These are phyloP conservation scores for Irpex lacteus DNA, from an alignment of 1,284 basidiomycete genomes.

Conservation along the genomic window DNA sequence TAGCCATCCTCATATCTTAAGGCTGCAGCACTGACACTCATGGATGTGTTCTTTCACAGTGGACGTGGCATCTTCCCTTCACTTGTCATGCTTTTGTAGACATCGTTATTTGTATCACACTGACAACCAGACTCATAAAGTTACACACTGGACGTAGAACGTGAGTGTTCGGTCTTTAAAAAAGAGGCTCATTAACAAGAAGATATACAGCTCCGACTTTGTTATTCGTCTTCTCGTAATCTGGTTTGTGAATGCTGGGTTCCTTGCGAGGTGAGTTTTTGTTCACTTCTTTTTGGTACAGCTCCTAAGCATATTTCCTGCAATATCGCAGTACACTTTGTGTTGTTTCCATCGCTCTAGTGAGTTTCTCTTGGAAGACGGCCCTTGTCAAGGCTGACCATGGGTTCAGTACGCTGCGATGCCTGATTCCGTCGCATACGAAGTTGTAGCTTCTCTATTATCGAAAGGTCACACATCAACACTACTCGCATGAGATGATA, in stretches of 20 bases:
- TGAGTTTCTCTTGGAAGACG: background rate
- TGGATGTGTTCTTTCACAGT: background rate
- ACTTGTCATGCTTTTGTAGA: background rate
- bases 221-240: background rate
- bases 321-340: background rate
- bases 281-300: background rate
- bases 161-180: background rate
- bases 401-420: background rate
- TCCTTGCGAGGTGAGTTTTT: background rate
- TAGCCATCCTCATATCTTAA: background rate
- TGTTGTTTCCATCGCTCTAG: background rate
- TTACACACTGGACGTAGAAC: background rate
- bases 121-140: background rate
- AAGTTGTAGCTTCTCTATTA: background rate
- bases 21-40: background rate
- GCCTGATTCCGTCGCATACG: background rate
- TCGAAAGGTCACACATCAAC: background rate
- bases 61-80: background rate
- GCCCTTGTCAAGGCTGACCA: background rate
- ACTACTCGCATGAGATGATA: background rate
- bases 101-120: background rate
- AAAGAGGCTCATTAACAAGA: background rate
- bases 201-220: background rate
- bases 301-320: background rate
- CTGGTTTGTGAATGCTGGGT: background rate